These are phyloP conservation scores for Candida schatavii DNA, from an alignment of 805 yeast species.

Conservation along the genomic window DNA sequence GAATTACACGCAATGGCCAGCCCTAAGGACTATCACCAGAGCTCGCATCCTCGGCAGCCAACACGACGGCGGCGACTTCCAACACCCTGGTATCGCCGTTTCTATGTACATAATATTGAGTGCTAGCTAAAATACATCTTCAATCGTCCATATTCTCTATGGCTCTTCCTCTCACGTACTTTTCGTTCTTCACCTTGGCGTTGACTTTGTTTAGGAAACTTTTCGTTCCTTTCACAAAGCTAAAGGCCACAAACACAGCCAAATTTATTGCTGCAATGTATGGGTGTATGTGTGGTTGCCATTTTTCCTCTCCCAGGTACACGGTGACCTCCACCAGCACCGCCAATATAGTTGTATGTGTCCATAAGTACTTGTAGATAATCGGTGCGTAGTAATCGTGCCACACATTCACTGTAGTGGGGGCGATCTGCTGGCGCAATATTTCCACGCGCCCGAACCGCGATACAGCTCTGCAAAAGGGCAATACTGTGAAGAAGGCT, in stretches of 20 bases:
- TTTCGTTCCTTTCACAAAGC: conserved; percentile 9
- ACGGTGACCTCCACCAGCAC: not conserved
- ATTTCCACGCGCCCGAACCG: not conserved
- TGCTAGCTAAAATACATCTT: too few relatives aligned
- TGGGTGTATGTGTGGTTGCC: not conserved
- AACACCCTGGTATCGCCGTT: too few relatives aligned
- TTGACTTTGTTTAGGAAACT: conserved; percentile 21
- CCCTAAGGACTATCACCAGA: too few relatives aligned
- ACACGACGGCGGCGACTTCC: too few relatives aligned
- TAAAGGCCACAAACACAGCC: conserved; percentile 9
- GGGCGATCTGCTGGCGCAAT: not conserved
- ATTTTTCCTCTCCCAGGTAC: conserved; percentile 1
- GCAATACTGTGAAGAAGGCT: conserved; percentile 19
- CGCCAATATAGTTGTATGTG: conserved; percentile 10
- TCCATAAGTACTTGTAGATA: conserved; percentile 11
- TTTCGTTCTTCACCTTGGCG: conserved; percentile 54
- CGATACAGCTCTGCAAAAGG: conserved; percentile 7
- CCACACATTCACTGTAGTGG: not conserved
- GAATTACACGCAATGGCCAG: too few relatives aligned
- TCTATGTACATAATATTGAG: too few relatives aligned
- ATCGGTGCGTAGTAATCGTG: conserved; percentile 5
- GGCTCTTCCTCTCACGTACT: conserved; percentile 55
- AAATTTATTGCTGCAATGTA: not conserved
- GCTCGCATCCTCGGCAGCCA: too few relatives aligned
- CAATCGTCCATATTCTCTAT: conserved; percentile 38